Base-by-base conservation (phyloP, 805 yeast genomes). In the Metschnikowia cubensis region DNA sequence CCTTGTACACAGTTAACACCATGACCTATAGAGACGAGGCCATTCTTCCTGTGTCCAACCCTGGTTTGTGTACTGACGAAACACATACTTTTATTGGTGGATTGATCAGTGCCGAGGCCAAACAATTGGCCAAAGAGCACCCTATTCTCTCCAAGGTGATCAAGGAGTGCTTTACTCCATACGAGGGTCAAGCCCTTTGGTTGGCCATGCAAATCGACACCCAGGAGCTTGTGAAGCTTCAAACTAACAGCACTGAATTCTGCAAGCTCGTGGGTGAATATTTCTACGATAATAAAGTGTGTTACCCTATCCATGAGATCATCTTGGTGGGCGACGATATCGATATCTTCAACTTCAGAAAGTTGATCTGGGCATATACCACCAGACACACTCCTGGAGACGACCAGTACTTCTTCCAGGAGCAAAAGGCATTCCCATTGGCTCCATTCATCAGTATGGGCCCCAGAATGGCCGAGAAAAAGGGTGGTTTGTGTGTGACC, bases 61-160 rank as follows among this genome's bases (percentile, higher is more conserved):
- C 65, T n/a, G 66, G 65, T 8, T 41, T 59, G 35, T 54, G 57
- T 22, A 49, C 61, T 6, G 67, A 63, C 46, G 67, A 63, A 44
- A 61, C 66, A 6, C 66, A 63, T 42, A 62, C 65, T 0, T 55
- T 62, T 15, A 61, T 62, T 52, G 66, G 65, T 20, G 59, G 59
- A 3, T 52, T 61, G 21, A 47, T 40, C 3, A 52, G 61, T 22
- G 61, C 64, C 14, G 61, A 59, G 38, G 38, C 41, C 38, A 49
- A 47, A 35, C 46, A 49, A 14, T 18, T 54, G 15, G 53, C 52
- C 6, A 37, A 37, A 18, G 54, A 54, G 17, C 49, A 48, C 31
- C 50, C 48, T 6, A 35, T 57, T 10, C 59, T 63, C 21, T 20
- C 31, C 18, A 32, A 47, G 25, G 44, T 47, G 10, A 50, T 63